Evolutionary conservation across 257 asterid species (phyloP), one percentile per base, ranked within the genome.

Genomic region (Solanum rostratum): DNA sequence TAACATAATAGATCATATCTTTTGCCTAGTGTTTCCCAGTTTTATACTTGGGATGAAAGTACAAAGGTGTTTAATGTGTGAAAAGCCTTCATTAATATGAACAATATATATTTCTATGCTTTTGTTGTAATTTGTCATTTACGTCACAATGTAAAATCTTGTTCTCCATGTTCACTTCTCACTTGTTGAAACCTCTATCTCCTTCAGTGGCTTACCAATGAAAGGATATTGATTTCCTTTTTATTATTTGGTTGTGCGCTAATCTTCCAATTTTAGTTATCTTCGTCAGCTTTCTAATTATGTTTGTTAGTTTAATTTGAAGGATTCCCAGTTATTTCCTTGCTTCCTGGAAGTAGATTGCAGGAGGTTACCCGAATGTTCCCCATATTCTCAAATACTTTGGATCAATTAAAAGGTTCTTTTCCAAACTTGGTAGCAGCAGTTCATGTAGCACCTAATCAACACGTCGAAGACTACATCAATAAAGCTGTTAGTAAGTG

Each of bases 281-380:
- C 62, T 52, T 76, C 1, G 18, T 5, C 82, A 24, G n/a, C 82
- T 76, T 27, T 50, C 11, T 76, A 76, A 76, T 76, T 74, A 50
- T 74, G 41, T 24, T 39, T 13, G 29, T 57, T 55, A 18, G 24
- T 22, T 85, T 80, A 60, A 52, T 85, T 85, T 87, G 85, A 87
- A 96, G 99, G 92, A 81, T 92, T 98, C 18, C 92, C 91, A 14
- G 76, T 95, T 84, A 89, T 96, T 62, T 92, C 97, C 66, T 88
- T 96, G 90, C 97, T 95, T 83, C 98, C 99, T 79, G 98, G 99
- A 91, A 97, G 99, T 91, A 92, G 98, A 88, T 90, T 93, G 79
- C 98, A 95, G 87, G 99, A 97, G 92, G 98, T 95, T 62, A 88
- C 89, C 30, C 93, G 97, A 66, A 97, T 97, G 98, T 92, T 97